phyloP scores from a whole-genome alignment of 257 asterid species.

The Plectranthus barbatus region DNA sequence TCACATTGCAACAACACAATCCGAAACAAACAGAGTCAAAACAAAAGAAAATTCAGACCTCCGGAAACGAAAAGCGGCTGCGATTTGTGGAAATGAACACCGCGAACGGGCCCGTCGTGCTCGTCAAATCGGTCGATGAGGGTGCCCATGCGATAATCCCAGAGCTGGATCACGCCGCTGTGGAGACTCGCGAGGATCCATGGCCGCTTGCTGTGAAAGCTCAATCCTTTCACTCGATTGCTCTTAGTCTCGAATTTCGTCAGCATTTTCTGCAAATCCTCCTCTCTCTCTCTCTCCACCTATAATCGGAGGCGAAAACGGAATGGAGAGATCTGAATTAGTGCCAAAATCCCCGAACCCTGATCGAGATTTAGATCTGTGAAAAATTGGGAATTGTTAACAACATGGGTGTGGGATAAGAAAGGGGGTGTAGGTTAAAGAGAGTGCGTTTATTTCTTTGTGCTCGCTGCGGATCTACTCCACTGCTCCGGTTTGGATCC shows the following conservation, averaged over 20 bases:
- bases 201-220: conserved; percentile 92
- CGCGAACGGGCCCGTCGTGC: conserved; percentile 95
- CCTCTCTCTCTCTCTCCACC: too few species aligned
- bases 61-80: conserved; percentile 96
- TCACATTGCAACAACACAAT: conserved; percentile 13
- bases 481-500: conserved; percentile 3
- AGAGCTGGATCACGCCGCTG: conserved; percentile 97
- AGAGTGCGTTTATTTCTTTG: conserved; percentile 10
- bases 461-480: conserved; percentile 6
- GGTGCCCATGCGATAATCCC: conserved; percentile 99
- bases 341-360: conserved; percentile 15
- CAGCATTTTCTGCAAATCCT: conserved; percentile 22
- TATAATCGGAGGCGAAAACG: background rate
- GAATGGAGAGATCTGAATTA: conserved; percentile 18
- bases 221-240: conserved; percentile 91
- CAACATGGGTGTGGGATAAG: conserved; percentile 5
- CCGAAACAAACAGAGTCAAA: background rate
- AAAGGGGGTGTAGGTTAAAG: conserved; percentile 9
- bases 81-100: conserved; percentile 79
- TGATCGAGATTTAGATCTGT: conserved; percentile 26
- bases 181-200: conserved; percentile 99
- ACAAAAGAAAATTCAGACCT: conserved; percentile 32
- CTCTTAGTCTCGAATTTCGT: conserved; percentile 91
- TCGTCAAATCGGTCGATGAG: conserved; percentile 90
- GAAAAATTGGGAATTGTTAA: conserved; percentile 12